phyloP scores from a whole-genome alignment of 352 stramenopile genomes.

The Phytophthora hybrid region DNA sequence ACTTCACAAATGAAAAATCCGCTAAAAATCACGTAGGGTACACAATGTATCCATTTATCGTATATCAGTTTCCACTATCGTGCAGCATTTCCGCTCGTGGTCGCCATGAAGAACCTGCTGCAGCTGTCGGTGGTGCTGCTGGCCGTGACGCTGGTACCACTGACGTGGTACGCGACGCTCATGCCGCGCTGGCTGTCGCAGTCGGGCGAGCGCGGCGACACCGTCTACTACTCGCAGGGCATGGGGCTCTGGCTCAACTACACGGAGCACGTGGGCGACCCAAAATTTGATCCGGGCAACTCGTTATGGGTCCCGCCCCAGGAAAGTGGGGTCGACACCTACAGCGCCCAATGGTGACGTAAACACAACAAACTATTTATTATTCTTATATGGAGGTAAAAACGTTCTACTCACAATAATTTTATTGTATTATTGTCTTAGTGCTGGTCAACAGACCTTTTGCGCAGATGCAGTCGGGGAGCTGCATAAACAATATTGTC shows the following conservation, averaged over 20 bases:
- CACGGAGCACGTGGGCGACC: conserved; percentile 77
- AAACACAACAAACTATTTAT: background rate
- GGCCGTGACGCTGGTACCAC: conserved; percentile 47
- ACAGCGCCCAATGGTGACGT: conserved; percentile 64
- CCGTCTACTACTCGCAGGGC: conserved; percentile 79
- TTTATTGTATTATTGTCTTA: conserved; percentile 14
- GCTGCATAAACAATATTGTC: conserved; percentile 78
- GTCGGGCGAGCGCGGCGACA: conserved; percentile 54
- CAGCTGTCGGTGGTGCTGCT: conserved; percentile 63
- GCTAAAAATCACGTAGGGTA: too few species aligned
- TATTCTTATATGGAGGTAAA: background rate
- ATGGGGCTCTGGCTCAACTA: conserved; percentile 87
- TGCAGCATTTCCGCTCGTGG: background rate
- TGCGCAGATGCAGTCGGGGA: conserved; percentile 64
- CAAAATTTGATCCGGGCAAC: conserved; percentile 75
- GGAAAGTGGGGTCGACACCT: conserved; percentile 62
- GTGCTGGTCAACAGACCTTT: conserved; percentile 47
- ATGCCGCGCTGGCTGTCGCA: conserved; percentile 76
- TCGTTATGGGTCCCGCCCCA: conserved; percentile 81
- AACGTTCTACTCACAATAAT: background rate
- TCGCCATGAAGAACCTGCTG: conserved; percentile 37
- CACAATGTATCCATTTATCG: background rate
- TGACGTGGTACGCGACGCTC: conserved; percentile 80
- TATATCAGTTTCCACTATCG: background rate
- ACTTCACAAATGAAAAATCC: too few species aligned